Percentiles rank a stretch among this genome's conserved stretches.
phyloP scores from a whole-genome alignment of 192 early-diverging fungal species.

The Linnemannia hyalina region DNA sequence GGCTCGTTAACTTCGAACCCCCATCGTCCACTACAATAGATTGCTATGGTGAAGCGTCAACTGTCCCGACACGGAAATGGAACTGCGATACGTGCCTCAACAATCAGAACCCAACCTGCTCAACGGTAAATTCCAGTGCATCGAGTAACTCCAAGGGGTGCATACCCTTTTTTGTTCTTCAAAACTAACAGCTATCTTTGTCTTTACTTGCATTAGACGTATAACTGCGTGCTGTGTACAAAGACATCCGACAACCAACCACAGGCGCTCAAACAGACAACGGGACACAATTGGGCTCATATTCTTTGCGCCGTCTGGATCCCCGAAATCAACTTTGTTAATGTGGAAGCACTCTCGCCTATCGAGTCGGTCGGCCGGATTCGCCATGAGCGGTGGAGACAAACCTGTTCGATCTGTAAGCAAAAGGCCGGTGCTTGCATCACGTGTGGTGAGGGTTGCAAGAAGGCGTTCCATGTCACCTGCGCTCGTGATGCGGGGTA shows the following conservation, averaged over 20 bases:
- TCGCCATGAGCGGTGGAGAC: slow-evolving; percentile 53
- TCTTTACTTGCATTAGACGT: slow-evolving; percentile 54
- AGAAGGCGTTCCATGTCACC: slow-evolving; percentile 60
- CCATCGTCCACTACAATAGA: slow-evolving; percentile 21
- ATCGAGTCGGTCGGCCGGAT: slow-evolving; percentile 65
- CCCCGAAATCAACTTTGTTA: slow-evolving; percentile 66
- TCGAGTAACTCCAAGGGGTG: background rate
- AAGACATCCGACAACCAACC: slow-evolving; percentile 44
- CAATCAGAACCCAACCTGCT: slow-evolving; percentile 67
- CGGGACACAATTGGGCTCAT: slow-evolving; percentile 85
- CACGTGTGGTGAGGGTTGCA: slow-evolving; percentile 58
- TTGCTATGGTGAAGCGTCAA: slow-evolving; percentile 61
- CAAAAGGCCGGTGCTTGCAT: slow-evolving; percentile 57
- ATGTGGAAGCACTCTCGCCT: slow-evolving; percentile 51
- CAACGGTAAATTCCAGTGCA: slow-evolving; percentile 59
- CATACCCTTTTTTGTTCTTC: background rate
- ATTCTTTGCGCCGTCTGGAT: slow-evolving; percentile 74
- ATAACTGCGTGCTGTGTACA: slow-evolving; percentile 75
- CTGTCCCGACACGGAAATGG: slow-evolving; percentile 24
- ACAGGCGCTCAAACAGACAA: slow-evolving; percentile 74
- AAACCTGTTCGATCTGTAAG: slow-evolving; percentile 55
- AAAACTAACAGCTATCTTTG: background rate
- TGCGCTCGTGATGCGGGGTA: slow-evolving; percentile 61
- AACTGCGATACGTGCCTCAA: slow-evolving; percentile 75
- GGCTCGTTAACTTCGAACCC: background rate